Conservation (phyloP, 257 asterid species). For the Misopates orontium region DNA sequence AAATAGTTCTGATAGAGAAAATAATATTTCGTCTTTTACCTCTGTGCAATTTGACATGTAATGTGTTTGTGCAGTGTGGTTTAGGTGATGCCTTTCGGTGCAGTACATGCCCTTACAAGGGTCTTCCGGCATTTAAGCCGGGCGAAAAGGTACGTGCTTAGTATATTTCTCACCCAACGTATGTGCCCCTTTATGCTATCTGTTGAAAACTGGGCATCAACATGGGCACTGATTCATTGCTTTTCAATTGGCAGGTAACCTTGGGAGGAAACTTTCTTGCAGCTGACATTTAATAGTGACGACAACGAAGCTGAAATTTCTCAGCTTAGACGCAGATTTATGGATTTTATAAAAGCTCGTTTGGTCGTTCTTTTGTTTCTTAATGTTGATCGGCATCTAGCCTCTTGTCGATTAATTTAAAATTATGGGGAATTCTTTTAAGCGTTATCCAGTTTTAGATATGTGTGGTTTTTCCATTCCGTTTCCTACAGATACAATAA, state of each 20-base stretch:
- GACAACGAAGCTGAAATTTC: slow-evolving; percentile 13
- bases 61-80: slow-evolving; percentile 66
- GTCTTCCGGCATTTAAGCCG: slow-evolving; percentile 80
- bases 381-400: not conserved
- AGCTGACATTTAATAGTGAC: slow-evolving; percentile 55
- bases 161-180: not conserved
- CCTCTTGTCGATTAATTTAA: not conserved
- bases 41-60: not conserved
- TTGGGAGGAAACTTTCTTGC: slow-evolving; percentile 68
- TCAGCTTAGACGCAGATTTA: slow-evolving; percentile 1
- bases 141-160: slow-evolving; percentile 76
- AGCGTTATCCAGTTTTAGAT: not conserved
- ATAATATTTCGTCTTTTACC: not conserved
- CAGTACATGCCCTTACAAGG: slow-evolving; percentile 91
- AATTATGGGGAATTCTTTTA: not conserved
- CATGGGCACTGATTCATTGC: not conserved
- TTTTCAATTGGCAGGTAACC: slow-evolving; percentile 55
- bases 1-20: too few species aligned
- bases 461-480: not conserved
- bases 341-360: not conserved
- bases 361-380: not conserved
- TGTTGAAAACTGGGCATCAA: not conserved
- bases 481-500: too few species aligned
- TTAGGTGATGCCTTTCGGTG: slow-evolving; percentile 98
- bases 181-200: not conserved